Base-by-base conservation (phyloP, 2,329 filamentous ascomycete genomes). In the Magnaporthales sp. region DNA sequence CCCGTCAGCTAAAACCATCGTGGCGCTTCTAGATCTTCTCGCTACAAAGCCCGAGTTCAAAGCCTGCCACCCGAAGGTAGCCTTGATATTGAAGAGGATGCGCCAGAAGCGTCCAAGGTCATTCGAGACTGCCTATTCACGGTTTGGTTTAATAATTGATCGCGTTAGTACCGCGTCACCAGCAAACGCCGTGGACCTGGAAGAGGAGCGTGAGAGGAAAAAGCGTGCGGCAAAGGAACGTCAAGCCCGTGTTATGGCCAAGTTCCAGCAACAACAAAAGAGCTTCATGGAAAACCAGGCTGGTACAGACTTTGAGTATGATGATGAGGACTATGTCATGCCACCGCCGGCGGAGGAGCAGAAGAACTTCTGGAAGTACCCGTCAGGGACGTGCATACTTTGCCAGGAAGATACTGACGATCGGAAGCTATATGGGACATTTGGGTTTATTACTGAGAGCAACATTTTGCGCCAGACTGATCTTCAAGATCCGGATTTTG, bases 371-470 rank as follows among this genome's bases (percentile, higher is more conserved):
- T 96, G 93, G 88, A 95, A 93, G 74, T 99, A 96, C 75, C 95
- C 96, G 1, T 86, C 88, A 27, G 95, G 93, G 19, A 96, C 93
- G 27, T 99, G 95, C 76, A 97, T 99, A 66, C 81, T 98, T 19
- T 99, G 95, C 74, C 95, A 98, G 76, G 96, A 99, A 78, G 93
- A 97, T 71, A 95, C 92, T 2, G 93, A 94, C 72, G 94, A 98
- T 70, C 89, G 89, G 13, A 87, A 89, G 56, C 83, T 98, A 0
- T 98, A 96, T 74, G 95, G 95, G 68, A 97, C 94, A 0, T 98
- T 99, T 79, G 92, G 92, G 2, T 87, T 96, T 71, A 85, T 99
- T 68, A 91, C 88, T 24, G 89, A 97, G 73, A 98, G 93, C 74
- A 88, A 86, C 38, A 91, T 99, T 66, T 79, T 98, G 66, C 88